Evolutionary conservation across 768 basidiomycete species (phyloP).

Genomic region (Termitomyces titanicus): DNA sequence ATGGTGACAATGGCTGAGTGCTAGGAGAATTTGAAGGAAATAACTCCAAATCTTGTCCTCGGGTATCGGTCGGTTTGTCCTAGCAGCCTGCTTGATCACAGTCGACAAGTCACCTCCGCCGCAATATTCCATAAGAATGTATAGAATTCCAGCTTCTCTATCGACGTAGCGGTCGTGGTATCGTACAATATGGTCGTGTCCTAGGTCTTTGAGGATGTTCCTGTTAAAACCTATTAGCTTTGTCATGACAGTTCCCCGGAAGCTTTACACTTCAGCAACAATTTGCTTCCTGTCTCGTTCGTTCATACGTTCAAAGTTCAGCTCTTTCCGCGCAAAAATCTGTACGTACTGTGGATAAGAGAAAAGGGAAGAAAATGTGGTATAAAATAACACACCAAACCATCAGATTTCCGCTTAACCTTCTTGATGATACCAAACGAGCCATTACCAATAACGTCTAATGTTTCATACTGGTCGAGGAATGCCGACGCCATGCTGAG

Average conservation of each 20-base stretch:
- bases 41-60: constrained; percentile 97
- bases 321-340: constrained; percentile 89
- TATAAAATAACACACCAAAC: constrained; percentile 51
- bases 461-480: constrained; percentile 78
- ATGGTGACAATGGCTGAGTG: constrained; percentile 91
- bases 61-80: constrained; percentile 67
- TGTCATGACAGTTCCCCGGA: neutral
- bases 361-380: neutral
- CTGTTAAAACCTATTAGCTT: constrained; percentile 34
- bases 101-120: constrained; percentile 92
- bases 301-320: constrained; percentile 96
- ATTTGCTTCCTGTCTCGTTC: constrained; percentile 97
- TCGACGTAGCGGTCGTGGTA: constrained; percentile 93
- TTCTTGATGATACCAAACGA: constrained; percentile 98
- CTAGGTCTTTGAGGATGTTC: constrained; percentile 93
- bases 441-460: constrained; percentile 94
- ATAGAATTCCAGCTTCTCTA: constrained; percentile 83
- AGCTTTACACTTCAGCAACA: constrained; percentile 91
- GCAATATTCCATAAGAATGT: constrained; percentile 99
- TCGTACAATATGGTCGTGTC: constrained; percentile 95
- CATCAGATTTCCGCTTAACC: constrained; percentile 82
- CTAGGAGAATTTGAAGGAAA: constrained; percentile 88
- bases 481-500: constrained; percentile 29
- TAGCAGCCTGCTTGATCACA: constrained; percentile 77
- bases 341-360: constrained; percentile 23